Conservation (phyloP, 1,284 basidiomycete species). For the Cryptococcus sp. region DNA sequence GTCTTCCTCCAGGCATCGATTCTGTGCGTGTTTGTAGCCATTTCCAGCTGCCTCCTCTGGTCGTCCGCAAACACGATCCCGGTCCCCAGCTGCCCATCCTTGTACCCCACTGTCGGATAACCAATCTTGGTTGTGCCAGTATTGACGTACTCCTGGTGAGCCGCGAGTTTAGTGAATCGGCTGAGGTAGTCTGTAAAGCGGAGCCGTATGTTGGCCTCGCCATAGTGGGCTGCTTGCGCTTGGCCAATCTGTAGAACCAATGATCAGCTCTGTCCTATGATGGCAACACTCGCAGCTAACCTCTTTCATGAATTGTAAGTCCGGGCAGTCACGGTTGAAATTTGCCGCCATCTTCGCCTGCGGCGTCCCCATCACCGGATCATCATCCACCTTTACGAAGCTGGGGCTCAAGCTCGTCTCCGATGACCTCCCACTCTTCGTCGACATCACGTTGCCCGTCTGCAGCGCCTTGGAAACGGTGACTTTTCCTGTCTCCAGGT, state of each 20-base stretch:
- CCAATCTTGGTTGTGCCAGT: slow-evolving; percentile 65
- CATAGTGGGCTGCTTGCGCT: slow-evolving; percentile 69
- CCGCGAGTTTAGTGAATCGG: slow-evolving; percentile 70
- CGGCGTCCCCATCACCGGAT: slow-evolving; percentile 10
- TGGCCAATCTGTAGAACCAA: slow-evolving; percentile 57
- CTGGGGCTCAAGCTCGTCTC: slow-evolving; percentile 25
- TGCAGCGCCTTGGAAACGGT: slow-evolving; percentile 65
- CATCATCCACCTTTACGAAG: slow-evolving; percentile 27
- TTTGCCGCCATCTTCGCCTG: slow-evolving; percentile 23
- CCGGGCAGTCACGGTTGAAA: slow-evolving; percentile 64
- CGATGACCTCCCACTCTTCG: slow-evolving; percentile 20
- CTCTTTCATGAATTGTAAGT: slow-evolving; percentile 87
- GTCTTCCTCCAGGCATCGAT: slow-evolving; percentile 77
- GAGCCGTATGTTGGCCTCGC: slow-evolving; percentile 71
- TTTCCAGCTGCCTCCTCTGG: slow-evolving; percentile 57
- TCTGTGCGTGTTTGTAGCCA: slow-evolving; percentile 64
- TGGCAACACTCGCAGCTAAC: slow-evolving; percentile 55
- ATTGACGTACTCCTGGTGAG: slow-evolving; percentile 72
- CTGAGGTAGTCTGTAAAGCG: slow-evolving; percentile 72
- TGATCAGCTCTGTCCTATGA: neutral
- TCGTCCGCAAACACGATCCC: slow-evolving; percentile 70
- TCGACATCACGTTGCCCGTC: slow-evolving; percentile 12
- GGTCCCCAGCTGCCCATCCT: slow-evolving; percentile 57
- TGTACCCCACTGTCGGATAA: slow-evolving; percentile 51
- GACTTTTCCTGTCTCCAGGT: slow-evolving; percentile 79